Base-by-base conservation (phyloP, 1,139 yeast genomes). In the Candida mesenterica region DNA sequence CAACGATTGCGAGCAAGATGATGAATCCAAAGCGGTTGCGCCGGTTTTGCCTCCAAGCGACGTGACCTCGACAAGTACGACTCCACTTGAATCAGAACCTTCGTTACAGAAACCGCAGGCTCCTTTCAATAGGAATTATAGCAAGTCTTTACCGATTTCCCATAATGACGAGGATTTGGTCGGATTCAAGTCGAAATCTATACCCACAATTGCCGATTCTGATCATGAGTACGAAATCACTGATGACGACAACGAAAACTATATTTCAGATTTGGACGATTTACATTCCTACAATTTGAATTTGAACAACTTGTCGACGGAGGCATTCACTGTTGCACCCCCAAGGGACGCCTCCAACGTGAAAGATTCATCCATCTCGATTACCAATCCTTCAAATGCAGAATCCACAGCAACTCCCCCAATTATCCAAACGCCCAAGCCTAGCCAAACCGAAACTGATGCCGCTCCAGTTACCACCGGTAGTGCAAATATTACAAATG, bases 111-210 rank as follows among this genome's bases (percentile, higher is more conserved):
- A 48, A 27, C 50, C 52, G 1, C 49, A 36, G 30, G 47, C 51
- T 7, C 42, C 46, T n/a, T 53, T 46, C 44, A 50, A 50, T 37
- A 48, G 82, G 43, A 79, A 77, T 27, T 82, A 79, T 52, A 75
- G 82, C 39, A 75, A 77, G 48, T 79, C 87, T 0, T 56, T 80
- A 32, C 77, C 84, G 2, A 63, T 75, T 3, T 69, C 75, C 3
- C 65, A 65, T 32, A 65, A 68, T 22, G 72, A 77, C 19, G 76
- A 78, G 17, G 82, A 77, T 52, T 63, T 76, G n/a, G n/a, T n/a
- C 31, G 72, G 72, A 3, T 63, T 48, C 42, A 50, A 42, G 32
- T 30, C 57, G 9, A 49, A 49, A 28, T 37, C 47, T 8, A 37
- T 50, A 49, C 56, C 8, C n/a, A n/a, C n/a, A n/a, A n/a, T n/a